Evolutionary conservation across 257 asterid species (phyloP).

Genomic region (Hygrophila difformis): DNA sequence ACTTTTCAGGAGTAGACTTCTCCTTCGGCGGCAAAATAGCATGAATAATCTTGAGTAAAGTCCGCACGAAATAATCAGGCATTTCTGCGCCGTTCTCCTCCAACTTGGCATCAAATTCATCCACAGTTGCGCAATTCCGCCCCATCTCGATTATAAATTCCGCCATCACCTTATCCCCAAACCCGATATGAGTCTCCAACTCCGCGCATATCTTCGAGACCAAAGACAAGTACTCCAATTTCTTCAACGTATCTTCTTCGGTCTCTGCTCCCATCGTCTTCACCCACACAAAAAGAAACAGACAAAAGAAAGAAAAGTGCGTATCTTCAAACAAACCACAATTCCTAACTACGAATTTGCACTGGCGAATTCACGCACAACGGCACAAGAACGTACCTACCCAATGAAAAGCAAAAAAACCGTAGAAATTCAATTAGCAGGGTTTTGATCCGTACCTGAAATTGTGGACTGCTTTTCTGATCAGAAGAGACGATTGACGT

Average conservation of each 20-base stretch:
- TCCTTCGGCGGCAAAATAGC: slow-evolving; percentile 46
- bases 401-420: too few species aligned
- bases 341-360: too few species aligned
- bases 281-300: too few species aligned
- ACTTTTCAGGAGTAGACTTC: slow-evolving; percentile 20
- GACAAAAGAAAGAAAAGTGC: too few species aligned
- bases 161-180: slow-evolving; percentile 47
- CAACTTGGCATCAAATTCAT: slow-evolving; percentile 38
- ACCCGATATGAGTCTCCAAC: slow-evolving; percentile 51
- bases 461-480: too few species aligned
- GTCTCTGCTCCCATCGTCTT: slow-evolving; percentile 18
- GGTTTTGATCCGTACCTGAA: too few species aligned
- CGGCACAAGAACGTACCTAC: too few species aligned
- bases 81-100: slow-evolving; percentile 45
- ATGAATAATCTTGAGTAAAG: slow-evolving; percentile 50
- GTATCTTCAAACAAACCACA: too few species aligned
- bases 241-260: slow-evolving; percentile 33
- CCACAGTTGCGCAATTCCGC: slow-evolving; percentile 28
- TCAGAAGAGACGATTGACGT: too few species aligned
- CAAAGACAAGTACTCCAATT: slow-evolving; percentile 49
- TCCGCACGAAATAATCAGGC: slow-evolving; percentile 65
- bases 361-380: too few species aligned
- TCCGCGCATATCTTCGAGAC: slow-evolving; percentile 61
- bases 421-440: too few species aligned
- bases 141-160: slow-evolving; percentile 55